A percentile compares a stretch with the other conserved stretches of the same genome.
Conservation (phyloP, 345 rosid genomes). For the Nephelium lappaceum region DNA sequence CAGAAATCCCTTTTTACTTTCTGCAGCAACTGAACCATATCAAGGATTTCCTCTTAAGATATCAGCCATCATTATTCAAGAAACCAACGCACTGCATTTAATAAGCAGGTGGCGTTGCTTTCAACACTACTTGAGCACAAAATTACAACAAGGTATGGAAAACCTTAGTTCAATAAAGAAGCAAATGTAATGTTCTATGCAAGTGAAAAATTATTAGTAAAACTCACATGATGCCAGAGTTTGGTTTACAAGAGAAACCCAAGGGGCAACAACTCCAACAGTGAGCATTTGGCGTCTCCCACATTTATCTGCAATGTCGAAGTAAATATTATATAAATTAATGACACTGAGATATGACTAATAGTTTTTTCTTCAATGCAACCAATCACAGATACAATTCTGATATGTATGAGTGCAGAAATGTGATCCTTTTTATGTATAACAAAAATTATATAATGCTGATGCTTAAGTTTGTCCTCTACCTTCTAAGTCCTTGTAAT, state of each 20-base stretch:
- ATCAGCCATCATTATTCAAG: constrained; percentile 38
- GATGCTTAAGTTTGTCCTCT: neutral
- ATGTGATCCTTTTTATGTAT: neutral
- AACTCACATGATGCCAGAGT: constrained; percentile 67
- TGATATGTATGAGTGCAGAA: neutral
- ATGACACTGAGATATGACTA: neutral
- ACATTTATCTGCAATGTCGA: constrained; percentile 45
- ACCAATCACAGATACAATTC: neutral
- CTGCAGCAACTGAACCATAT: constrained; percentile 99
- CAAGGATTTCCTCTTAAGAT: constrained; percentile 81
- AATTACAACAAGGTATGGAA: neutral
- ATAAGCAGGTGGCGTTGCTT: constrained; percentile 20
- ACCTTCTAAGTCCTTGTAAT: no score
- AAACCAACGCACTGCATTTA: constrained; percentile 17
- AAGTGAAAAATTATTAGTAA: neutral
- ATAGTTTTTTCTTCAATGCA: neutral
- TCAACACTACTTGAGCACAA: constrained; percentile 23
- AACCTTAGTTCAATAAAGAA: neutral
- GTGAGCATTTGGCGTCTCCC: constrained; percentile 72
- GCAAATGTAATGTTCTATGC: neutral
- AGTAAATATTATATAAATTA: neutral
- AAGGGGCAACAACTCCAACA: constrained; percentile 58
- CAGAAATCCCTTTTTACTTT: constrained; percentile 75
- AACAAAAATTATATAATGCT: neutral
- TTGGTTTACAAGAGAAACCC: constrained; percentile 54